Percentiles rank a stretch among this genome's conserved stretches.
Conservation (phyloP, 1,139 yeast genomes). For the Candida buenavistaensis region DNA sequence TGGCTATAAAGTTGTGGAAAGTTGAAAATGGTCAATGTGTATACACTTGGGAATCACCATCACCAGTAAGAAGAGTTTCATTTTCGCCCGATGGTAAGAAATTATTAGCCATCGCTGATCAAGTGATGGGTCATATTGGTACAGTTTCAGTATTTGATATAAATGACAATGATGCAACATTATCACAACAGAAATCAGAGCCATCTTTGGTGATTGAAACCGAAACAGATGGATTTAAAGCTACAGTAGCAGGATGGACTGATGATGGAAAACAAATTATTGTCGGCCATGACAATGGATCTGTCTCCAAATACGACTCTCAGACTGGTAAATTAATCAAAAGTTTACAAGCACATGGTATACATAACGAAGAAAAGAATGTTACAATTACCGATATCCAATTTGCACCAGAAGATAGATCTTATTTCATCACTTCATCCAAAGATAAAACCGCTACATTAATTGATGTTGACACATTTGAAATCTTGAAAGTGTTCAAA, state of each 20-base stretch:
- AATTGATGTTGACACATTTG: slow-evolving; percentile 74
- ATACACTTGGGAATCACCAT: slow-evolving; percentile 70
- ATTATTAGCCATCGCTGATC: slow-evolving; percentile 81
- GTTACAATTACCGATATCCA: slow-evolving; percentile 78
- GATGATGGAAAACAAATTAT: slow-evolving; percentile 71
- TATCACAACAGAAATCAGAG: slow-evolving; percentile 37
- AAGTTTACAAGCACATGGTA: slow-evolving; percentile 63
- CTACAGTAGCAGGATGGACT: slow-evolving; percentile 88
- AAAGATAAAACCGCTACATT: slow-evolving; percentile 89
- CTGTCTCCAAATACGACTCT: slow-evolving; percentile 77
- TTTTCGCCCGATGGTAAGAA: slow-evolving; percentile 73
- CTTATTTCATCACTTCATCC: slow-evolving; percentile 90
- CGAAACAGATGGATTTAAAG: slow-evolving; percentile 61
- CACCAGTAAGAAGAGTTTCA: slow-evolving; percentile 90
- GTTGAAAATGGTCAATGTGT: slow-evolving; percentile 77
- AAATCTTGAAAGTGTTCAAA: slow-evolving; percentile 69
- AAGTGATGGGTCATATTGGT: slow-evolving; percentile 90
- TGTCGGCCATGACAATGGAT: slow-evolving; percentile 89
- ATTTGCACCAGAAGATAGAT: slow-evolving; percentile 74
- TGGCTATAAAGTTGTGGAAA: slow-evolving; percentile 82
- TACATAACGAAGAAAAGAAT: slow-evolving; percentile 56
- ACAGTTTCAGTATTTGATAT: slow-evolving; percentile 69
- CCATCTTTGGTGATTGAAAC: slow-evolving; percentile 69
- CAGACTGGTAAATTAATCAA: slow-evolving; percentile 67
- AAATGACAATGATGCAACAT: slow-evolving; percentile 36